Evolutionary conservation across 352 stramenopile genomes (phyloP), one percentile per base, ranked within the genome.

Genomic region (Globisporangium cylindrosporum): DNA sequence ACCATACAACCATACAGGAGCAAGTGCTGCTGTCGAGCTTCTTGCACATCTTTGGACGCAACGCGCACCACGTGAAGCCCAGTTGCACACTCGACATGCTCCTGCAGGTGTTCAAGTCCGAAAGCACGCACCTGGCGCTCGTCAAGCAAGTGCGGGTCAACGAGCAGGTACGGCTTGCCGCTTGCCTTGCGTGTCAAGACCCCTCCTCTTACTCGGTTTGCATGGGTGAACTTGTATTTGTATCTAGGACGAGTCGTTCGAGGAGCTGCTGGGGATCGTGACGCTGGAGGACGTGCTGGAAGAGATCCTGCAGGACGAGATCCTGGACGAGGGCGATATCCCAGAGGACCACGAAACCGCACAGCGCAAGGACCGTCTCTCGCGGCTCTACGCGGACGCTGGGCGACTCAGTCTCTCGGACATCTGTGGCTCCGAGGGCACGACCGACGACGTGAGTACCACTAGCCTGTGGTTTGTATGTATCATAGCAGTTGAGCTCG

Each of bases 231-330:
- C 15, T 12, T 25, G 53, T 56, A 29, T 64, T 51, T 69, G 62
- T 8, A 1, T 53, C 29, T 63, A 93, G 62, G 76, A 66, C 41
- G 95, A 98, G 69, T 90, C 96, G 12, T 94, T 93, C 62, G 97
- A 98, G 58, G 89, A 95, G 68, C 77, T 99, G 1, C 89, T 97
- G 57, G 98, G 98, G 22, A 98, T 99, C 43, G 97, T 99, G 43
- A 99, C 98, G 14, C 75, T 99, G 7, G 97, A 99, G 77, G 98
- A 99, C 77, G 97, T 99, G 22, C 90, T 99, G 53, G 97, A 99
- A 73, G 92, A 98, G 62, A 99, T 99, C 69, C 78, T 99, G 59
- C 84, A 92, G 65, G 91, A 96, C 65, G 95, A 99, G 69, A 98
- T 99, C 69, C 82, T 99, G 22, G 97, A 99, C 75, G 97, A 99